Evolutionary conservation across 148 eudicot species (phyloP), one percentile per base, ranked within the genome.

Genomic region (Gaultheria prostrata): DNA sequence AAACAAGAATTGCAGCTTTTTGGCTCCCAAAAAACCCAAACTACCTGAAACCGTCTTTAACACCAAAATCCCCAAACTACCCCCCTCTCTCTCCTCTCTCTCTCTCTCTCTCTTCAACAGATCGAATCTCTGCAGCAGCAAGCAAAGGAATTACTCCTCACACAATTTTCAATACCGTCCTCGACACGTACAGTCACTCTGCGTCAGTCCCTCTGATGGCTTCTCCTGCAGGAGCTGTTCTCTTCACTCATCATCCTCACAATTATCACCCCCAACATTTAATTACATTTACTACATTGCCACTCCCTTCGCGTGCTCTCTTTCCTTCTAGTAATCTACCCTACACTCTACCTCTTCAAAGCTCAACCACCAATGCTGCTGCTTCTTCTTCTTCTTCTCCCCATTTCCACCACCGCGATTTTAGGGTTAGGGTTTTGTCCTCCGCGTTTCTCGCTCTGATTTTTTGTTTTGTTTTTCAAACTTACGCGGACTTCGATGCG

Each of bases 401-500:
- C 73, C 80, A 8, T 61, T 39, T 39, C 43, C 43, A 39, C 53
- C 15, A 13, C 53, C 53, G 53, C 53, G 0, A 13, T 50, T 28
- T 2, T 76, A 76, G 84, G 73, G 78, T 61, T 88, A 81, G 86
- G 86, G 84, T 69, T 83, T 89, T 8, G n/a, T 72, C 49, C 15
- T 70, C 74, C n/a, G 85, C 78, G 59, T 80, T 82, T 84, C 65
- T 78, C 85, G 80, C 89, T 84, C 87, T 32, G 9, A 61, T 61
- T 61, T 61, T 8, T 26, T 39, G 0, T 39, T 39, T 0, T 39
- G 3, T 1, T 1, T 46, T 51, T 72, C 67, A 54, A 56, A 56
- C 69, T 49, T 89, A n/a, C 85, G 89, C 87, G 81, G 79, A 84
- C 83, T 79, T 83, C 92, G 85, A 91, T 20, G 83, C 28, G 33